Conservation (phyloP, 768 basidiomycete species). For the Ephemerocybe angulata region DNA sequence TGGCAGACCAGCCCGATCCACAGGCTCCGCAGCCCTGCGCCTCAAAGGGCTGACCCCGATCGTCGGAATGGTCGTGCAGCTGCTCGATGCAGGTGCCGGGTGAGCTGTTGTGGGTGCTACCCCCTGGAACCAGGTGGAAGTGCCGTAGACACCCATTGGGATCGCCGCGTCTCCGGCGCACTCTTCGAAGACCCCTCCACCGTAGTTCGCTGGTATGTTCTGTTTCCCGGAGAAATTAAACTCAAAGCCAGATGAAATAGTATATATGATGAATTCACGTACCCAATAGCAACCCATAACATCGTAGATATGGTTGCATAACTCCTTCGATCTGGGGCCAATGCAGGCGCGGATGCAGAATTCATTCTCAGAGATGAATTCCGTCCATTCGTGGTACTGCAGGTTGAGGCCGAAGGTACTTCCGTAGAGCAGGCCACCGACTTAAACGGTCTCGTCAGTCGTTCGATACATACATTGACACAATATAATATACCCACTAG, state of each 20-base stretch:
- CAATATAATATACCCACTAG: conserved; percentile 24
- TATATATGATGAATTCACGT: conserved; percentile 10
- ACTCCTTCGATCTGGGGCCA: conserved; percentile 49
- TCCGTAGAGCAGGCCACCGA: conserved; percentile 71
- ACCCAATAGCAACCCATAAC: conserved; percentile 60
- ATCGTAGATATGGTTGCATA: conserved; percentile 80
- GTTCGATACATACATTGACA: not conserved
- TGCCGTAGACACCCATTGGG: conserved; percentile 72
- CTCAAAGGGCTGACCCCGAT: conserved; percentile 25
- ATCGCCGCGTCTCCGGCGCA: conserved; percentile 60
- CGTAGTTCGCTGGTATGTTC: conserved; percentile 74
- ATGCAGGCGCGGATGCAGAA: conserved; percentile 77
- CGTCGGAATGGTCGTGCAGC: conserved; percentile 48
- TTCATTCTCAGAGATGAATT: conserved; percentile 63
- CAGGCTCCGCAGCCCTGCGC: conserved; percentile 16
- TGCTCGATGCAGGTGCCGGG: conserved; percentile 57
- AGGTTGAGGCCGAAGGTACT: conserved; percentile 46
- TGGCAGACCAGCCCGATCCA: conserved; percentile 3
- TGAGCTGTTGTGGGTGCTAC: conserved; percentile 54
- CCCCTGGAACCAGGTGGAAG: conserved; percentile 69
- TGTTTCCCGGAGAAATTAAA: conserved; percentile 29
- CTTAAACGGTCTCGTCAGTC: conserved; percentile 26
- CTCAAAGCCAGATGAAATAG: not conserved
- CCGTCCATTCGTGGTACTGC: conserved; percentile 82
- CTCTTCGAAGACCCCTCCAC: conserved; percentile 56